Percentiles rank a stretch among this genome's conserved stretches.
phyloP scores from a whole-genome alignment of 2,329 filamentous ascomycete species.

The Pseudodiploospora longispora region DNA sequence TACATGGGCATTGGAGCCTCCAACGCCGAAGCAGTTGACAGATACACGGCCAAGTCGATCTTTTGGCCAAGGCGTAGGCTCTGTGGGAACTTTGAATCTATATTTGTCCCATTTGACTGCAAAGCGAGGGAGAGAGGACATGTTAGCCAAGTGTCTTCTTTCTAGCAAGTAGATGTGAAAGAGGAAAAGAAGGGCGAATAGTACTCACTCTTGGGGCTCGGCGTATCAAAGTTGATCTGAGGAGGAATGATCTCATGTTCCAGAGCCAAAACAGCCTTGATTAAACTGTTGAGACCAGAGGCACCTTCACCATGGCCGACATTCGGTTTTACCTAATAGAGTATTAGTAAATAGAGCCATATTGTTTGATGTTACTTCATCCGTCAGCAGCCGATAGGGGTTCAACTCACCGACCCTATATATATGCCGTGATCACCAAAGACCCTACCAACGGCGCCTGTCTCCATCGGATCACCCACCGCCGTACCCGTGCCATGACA shows the following conservation, averaged over 20 bases:
- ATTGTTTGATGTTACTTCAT: not conserved
- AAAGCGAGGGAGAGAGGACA: not conserved
- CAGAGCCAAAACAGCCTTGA: conserved; percentile 34
- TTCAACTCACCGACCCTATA: conserved; percentile 19
- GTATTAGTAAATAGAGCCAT: conserved; percentile 12
- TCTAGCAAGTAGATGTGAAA: not conserved
- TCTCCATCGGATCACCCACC: conserved; percentile 30
- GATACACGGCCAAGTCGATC: conserved; percentile 20
- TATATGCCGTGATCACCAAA: conserved; percentile 18
- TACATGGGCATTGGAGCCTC: conserved; percentile 27
- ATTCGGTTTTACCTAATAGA: conserved; percentile 26
- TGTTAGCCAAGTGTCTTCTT: not conserved
- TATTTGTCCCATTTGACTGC: conserved; percentile 18
- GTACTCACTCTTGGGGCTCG: conserved; percentile 27
- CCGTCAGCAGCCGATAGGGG: not conserved
- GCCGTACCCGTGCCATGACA: conserved; percentile 32
- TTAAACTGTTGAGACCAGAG: conserved; percentile 31
- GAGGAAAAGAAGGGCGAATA: not conserved
- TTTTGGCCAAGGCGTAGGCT: conserved; percentile 24
- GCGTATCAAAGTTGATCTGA: conserved; percentile 26
- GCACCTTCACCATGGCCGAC: conserved; percentile 38
- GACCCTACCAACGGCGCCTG: conserved; percentile 21
- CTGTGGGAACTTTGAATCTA: conserved; percentile 21
- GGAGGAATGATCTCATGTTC: conserved; percentile 32
- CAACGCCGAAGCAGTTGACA: conserved; percentile 28